Base-by-base conservation (phyloP, 2,329 filamentous ascomycete species). In the Penicillium sp. region DNA sequence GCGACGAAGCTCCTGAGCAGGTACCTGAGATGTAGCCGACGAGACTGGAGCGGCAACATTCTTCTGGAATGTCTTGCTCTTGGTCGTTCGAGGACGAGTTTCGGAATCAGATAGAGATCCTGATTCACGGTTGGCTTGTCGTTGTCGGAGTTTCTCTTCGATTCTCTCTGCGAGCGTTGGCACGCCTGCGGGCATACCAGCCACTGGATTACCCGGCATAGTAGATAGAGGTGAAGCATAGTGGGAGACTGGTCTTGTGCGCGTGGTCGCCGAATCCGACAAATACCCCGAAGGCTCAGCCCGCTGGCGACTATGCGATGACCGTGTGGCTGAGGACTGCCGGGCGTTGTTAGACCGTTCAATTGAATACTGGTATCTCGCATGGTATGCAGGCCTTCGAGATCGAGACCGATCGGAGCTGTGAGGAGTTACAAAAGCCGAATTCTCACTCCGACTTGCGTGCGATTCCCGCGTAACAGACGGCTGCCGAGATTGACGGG, bases 81-180 rank as follows among this genome's bases (percentile, higher is more conserved):
- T 28, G 12, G 30, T 23, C 6, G 37, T 15, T 1, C 12, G 34
- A 12, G 37, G 12, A 8, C 30, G 42, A 18, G 37, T 26, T 15
- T 51, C 47, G 8, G 45, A 37, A 17, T 50, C 48, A 4, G 41
- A 48, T 6, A 41, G 16, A 17, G 38, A 35, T 6, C 39, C 46
- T 18, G 44, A 34, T 6, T 55, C 56, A 23, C 52, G 51, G 16
- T 41, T 47, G 29, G 60, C 54, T 22, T 57, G 57, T 30, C 59
- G 54, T 20, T 46, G 47, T 16, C 53, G 48, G 11, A 63, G 47
- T 30, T 63, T 64, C 42, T 61, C 58, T 30, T 62, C 59, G n/a
- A 61, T 37, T 22, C 57, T 50, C 34, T 61, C 57, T 4, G 60
- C 59, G 30, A 64, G 43, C 11, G 47, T 52, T 10, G 37, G 50